Base-by-base conservation (phyloP, 1,284 basidiomycete species). In the Wolfiporia cocos region DNA sequence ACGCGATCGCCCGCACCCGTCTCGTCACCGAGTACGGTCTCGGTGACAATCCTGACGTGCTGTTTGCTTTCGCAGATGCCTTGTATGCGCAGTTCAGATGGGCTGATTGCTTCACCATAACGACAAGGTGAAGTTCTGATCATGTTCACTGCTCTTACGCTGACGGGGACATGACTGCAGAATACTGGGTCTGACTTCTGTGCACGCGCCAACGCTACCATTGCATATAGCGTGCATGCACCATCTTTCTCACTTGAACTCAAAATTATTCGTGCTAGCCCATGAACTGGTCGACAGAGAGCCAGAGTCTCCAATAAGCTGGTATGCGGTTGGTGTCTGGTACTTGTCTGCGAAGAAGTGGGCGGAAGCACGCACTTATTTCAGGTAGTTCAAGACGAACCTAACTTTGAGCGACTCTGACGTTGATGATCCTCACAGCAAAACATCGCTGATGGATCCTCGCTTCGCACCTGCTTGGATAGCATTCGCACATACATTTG, bases 271-370 rank as follows among this genome's bases (percentile, higher is more conserved):
- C 66, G 82, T 99, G 49, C 75, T 99, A 22, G 94, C 96, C 0
- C 96, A 99, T 58, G 88, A 95, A 54, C 76, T 99, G 53, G 93
- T 98, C 10, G 90, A 96, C 39, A 80, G 81, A 36, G 92, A 97
- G 56, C 94, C 96, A 0, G 89, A 94, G 55, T 85, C 87, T 32
- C 83, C 92, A 0, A 79, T 92, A 37, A 92, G 90, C 50, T 99
- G 96, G 96, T 99, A 98, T 63, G 93, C 95, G 2, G 96, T 98
- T 17, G 96, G 95, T 0, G 80, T 96, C 29, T 99, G 95, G 92
- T 99, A 99, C 61, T 78, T 95, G 41, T 78, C 82, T 21, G 81
- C 83, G 14, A 77, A 78, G 41, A 86, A 94, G 52, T 99, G 86
- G 83, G 71, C 81, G 15, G 89, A 93, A 52, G 91, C 92, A 6